Base-by-base conservation (phyloP, 1,284 basidiomycete genomes). In the Papiliotrema fonsecae region DNA sequence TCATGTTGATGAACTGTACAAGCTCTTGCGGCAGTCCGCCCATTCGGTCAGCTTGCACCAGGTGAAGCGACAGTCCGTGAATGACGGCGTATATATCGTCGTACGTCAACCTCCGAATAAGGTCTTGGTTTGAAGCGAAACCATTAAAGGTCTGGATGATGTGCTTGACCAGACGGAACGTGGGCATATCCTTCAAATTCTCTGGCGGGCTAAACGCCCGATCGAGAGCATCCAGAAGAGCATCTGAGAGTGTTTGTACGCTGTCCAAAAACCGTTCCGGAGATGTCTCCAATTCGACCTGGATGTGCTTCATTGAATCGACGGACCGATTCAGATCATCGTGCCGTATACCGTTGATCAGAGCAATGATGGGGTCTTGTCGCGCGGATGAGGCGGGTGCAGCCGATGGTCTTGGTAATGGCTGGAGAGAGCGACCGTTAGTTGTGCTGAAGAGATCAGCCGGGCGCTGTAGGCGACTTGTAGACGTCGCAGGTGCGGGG, bases 1-100 rank as follows among this genome's bases (percentile, higher is more conserved):
- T 93, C 85, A 97, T 94, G 74, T 98, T 98, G 74, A 98, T 90
- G 72, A 96, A 97, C 51, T 90, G 84, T 19, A 92, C 92, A 58
- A 96, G 69, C 71, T 96, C 87, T 70, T 91, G 87, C 50, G 90
- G 80, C 60, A 86, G 82, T 64, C 65, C 65, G 21, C 70, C 67
- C n/a, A 67, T 50, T 30, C 57, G 55, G 40, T 92, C 89, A 61
- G 96, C 91, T 37, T 94, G 88, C 36, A 96, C 80, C 31, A 98
- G 78, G 22, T 93, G 84, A 48, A 89, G 75, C 0, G 92, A 93
- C 52, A 98, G 75, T 70, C 93, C 89, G 62, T 89, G 87, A 45
- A 96, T 75, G 18, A 97, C 73, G 11, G 57, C 44, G 42, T 64
- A 65, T 13, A 7, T 83, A 31, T 62, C 52, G 32, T 55, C 58